phyloP scores from a whole-genome alignment of 352 stramenopile genomes.

The Lagenidium sp. region DNA sequence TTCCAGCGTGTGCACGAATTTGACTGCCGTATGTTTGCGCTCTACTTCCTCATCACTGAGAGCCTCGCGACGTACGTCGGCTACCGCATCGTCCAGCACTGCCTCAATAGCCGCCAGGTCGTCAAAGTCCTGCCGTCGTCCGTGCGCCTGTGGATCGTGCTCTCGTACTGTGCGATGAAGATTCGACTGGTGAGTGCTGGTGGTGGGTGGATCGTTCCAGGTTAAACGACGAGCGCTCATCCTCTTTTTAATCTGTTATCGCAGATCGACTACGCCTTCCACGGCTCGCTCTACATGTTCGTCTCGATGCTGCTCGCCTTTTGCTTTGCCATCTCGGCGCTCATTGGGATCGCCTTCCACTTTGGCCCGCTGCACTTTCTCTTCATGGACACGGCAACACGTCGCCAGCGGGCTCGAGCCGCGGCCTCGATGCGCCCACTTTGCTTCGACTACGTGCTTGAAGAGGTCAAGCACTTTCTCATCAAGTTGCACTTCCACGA shows the following conservation, averaged over 20 bases:
- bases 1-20: constrained; percentile 30
- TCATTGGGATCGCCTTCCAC: constrained; percentile 72
- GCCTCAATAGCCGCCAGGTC: constrained; percentile 55
- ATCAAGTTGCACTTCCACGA: constrained; percentile 20
- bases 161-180: constrained; percentile 71
- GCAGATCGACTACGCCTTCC: constrained; percentile 76
- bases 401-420: constrained; percentile 15
- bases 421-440: constrained; percentile 13
- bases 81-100: constrained; percentile 77
- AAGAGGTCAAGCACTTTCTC: constrained; percentile 13
- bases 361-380: constrained; percentile 69
- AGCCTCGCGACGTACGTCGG: constrained; percentile 65
- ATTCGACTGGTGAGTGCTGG: constrained; percentile 40
- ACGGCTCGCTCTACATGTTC: constrained; percentile 57
- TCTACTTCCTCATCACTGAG: constrained; percentile 75
- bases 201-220: not conserved
- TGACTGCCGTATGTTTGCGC: constrained; percentile 63
- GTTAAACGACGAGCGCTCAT: too few species aligned
- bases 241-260: not conserved
- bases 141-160: constrained; percentile 59
- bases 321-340: constrained; percentile 54
- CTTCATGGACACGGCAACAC: constrained; percentile 62
- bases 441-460: constrained; percentile 3
- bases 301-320: constrained; percentile 52
- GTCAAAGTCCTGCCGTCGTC: constrained; percentile 45